Conservation (phyloP, 2,329 filamentous ascomycete species). For the Pseudogymnoascus pannorum region DNA sequence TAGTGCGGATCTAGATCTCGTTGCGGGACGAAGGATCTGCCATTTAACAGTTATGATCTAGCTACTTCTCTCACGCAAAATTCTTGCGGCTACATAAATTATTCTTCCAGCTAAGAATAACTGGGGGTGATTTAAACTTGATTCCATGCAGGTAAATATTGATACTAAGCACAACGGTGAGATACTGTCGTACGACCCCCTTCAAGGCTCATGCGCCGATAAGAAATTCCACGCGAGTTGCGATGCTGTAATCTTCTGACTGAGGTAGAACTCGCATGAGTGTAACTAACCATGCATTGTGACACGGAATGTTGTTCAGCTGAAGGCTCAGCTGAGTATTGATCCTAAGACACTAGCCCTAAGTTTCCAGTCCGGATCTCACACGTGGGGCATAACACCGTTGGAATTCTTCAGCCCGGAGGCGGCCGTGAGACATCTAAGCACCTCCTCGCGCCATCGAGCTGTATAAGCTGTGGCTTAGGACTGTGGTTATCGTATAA, state of each 20-base stretch:
- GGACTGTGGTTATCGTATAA: neutral
- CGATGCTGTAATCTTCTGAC: neutral
- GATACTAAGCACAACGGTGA: neutral
- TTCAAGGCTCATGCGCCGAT: neutral
- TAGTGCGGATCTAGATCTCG: neutral
- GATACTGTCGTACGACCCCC: neutral
- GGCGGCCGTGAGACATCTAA: neutral
- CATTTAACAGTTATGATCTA: neutral
- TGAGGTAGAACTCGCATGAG: neutral
- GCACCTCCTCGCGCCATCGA: neutral
- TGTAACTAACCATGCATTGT: neutral
- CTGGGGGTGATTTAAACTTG: neutral
- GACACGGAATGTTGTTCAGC: neutral
- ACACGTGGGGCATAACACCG: neutral
- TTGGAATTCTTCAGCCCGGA: neutral
- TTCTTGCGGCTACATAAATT: neutral
- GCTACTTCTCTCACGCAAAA: neutral
- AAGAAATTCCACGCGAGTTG: neutral
- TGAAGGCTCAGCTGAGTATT: conserved; percentile 1
- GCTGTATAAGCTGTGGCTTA: neutral
- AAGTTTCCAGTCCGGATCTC: neutral
- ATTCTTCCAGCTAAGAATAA: neutral
- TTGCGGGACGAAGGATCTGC: neutral
- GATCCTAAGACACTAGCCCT: neutral
- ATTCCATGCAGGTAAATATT: neutral